A percentile compares a stretch with the other conserved stretches of the same genome.
Evolutionary conservation across 805 yeast genomes (phyloP).

Genomic region (Lachancea meyersii): DNA sequence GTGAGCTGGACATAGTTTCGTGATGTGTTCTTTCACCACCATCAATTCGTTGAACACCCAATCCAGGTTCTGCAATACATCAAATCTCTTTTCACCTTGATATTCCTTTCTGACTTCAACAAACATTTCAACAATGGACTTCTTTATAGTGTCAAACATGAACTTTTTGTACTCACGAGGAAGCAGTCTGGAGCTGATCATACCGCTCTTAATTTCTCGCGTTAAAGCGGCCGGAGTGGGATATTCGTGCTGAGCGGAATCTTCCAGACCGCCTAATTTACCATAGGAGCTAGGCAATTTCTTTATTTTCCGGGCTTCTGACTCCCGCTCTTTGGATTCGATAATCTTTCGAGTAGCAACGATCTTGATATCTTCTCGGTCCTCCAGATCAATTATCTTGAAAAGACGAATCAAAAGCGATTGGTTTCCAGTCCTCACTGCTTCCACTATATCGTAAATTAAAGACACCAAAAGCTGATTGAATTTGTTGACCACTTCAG

Average conservation of each 20-base stretch:
- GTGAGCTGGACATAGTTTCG: conserved; percentile 54
- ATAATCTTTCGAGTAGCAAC: conserved; percentile 31
- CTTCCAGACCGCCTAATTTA: conserved; percentile 14
- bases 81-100: conserved; percentile 43
- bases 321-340: conserved; percentile 28
- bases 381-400: conserved; percentile 75
- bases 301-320: conserved; percentile 24
- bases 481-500: conserved; percentile 47
- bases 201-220: conserved; percentile 38
- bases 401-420: conserved; percentile 65
- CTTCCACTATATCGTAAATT: conserved; percentile 66
- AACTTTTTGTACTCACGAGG: conserved; percentile 57
- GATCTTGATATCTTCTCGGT: conserved; percentile 63
- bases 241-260: conserved; percentile 18
- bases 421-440: conserved; percentile 59
- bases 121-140: conserved; percentile 61
- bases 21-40: conserved; percentile 54
- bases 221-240: conserved; percentile 31
- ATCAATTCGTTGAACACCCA: conserved; percentile 81
- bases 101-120: conserved; percentile 48
- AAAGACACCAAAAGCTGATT: conserved; percentile 58
- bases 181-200: conserved; percentile 37
- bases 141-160: conserved; percentile 53
- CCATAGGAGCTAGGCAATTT: conserved; percentile 24
- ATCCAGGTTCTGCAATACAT: conserved; percentile 61